Base-by-base conservation (phyloP, 2,329 filamentous ascomycete genomes). In the Akanthomyces dipterigenus region DNA sequence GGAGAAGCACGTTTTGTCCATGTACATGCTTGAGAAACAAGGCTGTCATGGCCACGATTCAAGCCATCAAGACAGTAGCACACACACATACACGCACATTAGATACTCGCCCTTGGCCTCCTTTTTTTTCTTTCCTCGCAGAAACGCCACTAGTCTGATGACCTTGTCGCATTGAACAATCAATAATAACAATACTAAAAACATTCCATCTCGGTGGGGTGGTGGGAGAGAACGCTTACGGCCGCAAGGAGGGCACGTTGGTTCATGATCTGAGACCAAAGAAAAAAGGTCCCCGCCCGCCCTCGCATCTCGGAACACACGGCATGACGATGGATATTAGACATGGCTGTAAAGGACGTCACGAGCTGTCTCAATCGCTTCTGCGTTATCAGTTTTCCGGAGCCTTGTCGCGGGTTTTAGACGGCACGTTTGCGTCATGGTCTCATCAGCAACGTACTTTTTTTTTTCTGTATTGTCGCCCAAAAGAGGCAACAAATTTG, bases 91-190 rank as follows among this genome's bases (percentile, higher is more conserved):
- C 24, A 50, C 18, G 16, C 43, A 34, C 48, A 28, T 20, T 9
- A 20, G 26, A 50, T 34, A 9, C 28, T 34, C 31, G 31, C 31
- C 31, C 7, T n/a, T n/a, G 4, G 31, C 31, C 31, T 7, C 8
- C 5, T 8, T 31, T 5, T n/a, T n/a, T n/a, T n/a, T n/a, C 45
- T 22, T 28, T 8, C 48, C 24, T 34, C 28, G 24, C 22, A 42
- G 22, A 45, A 31, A 45, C 40, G 40, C 53, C 53, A 55, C 53
- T 22, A 26, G 40, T 55, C 53, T 40, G 53, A 55, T 55, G 53
- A 45, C 53, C 38, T 43, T 22, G 53, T 55, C 26, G 40, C 34
- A 36, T 18, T 34, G 2, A 11, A 9, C 5, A 53, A 42, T 20
- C 11, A 36, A 28, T 28, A 48, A 53, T 36, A 16, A 16, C 11